Evolutionary conservation across 108 stramenopile species (phyloP).

Genomic region (Nitzschia palea): DNA sequence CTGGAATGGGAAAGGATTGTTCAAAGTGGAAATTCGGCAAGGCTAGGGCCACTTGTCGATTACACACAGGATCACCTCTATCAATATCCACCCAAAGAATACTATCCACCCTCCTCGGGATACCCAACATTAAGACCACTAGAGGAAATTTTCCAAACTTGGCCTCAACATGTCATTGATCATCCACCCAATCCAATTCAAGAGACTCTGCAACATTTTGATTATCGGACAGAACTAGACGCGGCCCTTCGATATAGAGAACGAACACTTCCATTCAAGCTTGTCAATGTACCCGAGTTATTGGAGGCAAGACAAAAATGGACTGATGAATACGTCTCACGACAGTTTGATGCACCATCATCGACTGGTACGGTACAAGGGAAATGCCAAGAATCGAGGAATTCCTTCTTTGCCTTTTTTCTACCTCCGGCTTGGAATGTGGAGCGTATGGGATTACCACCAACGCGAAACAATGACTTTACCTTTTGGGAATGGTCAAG

Average conservation of each 20-base stretch:
- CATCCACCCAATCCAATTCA: conserved; percentile 4
- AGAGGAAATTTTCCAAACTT: conserved; percentile 38
- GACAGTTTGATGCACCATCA: conserved; percentile 44
- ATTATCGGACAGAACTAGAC: conserved; percentile 50
- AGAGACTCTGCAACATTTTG: conserved; percentile 74
- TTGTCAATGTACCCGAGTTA: conserved; percentile 71
- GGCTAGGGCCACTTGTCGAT: conserved; percentile 54
- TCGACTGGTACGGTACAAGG: conserved; percentile 19
- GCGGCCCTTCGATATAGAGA: conserved; percentile 53
- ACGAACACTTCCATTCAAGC: conserved; percentile 64
- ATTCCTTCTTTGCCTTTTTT: conserved; percentile 73
- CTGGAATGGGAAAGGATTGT: not conserved
- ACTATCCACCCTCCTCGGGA: conserved; percentile 35
- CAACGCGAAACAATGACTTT: conserved; percentile 56
- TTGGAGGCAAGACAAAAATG: conserved; percentile 54
- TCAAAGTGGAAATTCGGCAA: no score
- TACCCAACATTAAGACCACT: conserved; percentile 57
- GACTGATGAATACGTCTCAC: conserved; percentile 70
- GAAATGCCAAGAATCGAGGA: conserved; percentile 57
- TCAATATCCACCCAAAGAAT: conserved; percentile 44
- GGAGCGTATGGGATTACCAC: conserved; percentile 55
- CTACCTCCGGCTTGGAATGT: conserved; percentile 49
- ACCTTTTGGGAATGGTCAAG: conserved; percentile 56
- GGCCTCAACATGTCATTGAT: conserved; percentile 70
- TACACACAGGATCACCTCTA: conserved; percentile 55